phyloP scores from a whole-genome alignment of 192 early-diverging fungal species.

The Gamsiella multidivaricata region DNA sequence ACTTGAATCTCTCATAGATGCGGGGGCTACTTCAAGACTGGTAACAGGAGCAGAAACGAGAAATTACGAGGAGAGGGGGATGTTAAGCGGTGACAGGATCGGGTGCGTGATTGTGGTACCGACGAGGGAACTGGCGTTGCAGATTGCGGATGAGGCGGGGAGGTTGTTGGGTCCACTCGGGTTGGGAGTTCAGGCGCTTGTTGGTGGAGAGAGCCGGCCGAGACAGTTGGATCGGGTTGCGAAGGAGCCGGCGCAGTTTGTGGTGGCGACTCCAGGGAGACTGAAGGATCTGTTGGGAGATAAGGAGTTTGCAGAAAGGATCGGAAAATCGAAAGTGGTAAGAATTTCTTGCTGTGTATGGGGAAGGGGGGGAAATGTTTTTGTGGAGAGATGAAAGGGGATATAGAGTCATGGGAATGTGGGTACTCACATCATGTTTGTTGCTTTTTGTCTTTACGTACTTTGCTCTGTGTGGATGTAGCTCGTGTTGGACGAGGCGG shows the following conservation, averaged over 20 bases:
- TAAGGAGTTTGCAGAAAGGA: conserved; percentile 57
- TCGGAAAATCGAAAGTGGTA: conserved; percentile 64
- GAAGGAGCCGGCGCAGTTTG: conserved; percentile 75
- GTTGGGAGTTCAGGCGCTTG: conserved; percentile 74
- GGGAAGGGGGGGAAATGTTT: neutral
- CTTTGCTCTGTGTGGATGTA: too few species aligned
- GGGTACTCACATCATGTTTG: too few species aligned
- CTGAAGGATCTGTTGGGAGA: conserved; percentile 78
- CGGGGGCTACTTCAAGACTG: conserved; percentile 7
- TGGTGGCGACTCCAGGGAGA: conserved; percentile 96
- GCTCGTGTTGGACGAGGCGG: conserved; percentile 95
- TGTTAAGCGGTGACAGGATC: conserved; percentile 65
- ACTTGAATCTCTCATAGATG: conserved; percentile 78
- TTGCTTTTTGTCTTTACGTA: too few species aligned
- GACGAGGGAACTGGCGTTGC: conserved; percentile 90
- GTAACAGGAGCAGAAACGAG: neutral
- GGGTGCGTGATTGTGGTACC: conserved; percentile 86
- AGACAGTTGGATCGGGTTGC: conserved; percentile 61
- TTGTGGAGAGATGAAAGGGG: too few species aligned
- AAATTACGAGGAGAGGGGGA: conserved; percentile 30
- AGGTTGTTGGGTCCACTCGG: conserved; percentile 67
- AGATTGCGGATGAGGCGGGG: conserved; percentile 81
- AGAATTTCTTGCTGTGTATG: too few species aligned
- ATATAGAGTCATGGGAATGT: too few species aligned
- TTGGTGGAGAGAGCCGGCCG: conserved; percentile 77